Evolutionary conservation across 2,329 filamentous ascomycete species (phyloP).

Genomic region (Neodidymelliopsis sp.): DNA sequence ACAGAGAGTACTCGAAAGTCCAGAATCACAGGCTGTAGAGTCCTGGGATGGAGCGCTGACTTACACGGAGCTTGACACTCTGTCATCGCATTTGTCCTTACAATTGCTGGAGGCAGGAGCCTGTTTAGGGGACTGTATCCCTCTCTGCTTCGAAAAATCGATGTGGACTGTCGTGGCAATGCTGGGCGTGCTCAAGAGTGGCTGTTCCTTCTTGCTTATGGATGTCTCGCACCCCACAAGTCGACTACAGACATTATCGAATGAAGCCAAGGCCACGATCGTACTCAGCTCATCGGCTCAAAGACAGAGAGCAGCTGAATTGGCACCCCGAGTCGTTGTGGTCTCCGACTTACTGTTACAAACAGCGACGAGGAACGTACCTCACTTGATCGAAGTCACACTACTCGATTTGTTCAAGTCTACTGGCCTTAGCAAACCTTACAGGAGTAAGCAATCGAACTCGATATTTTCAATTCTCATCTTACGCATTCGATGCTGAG

Average conservation of each 20-base stretch:
- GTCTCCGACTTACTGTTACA: not conserved
- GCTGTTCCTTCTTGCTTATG: constrained; percentile 45
- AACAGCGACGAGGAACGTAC: not conserved
- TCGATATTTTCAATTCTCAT: constrained; percentile 19
- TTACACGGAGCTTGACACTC: constrained; percentile 23
- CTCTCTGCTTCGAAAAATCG: constrained; percentile 32
- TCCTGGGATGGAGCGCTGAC: constrained; percentile 21
- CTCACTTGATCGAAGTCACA: not conserved
- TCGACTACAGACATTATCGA: constrained; percentile 1
- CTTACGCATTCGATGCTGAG: constrained; percentile 61
- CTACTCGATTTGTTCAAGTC: not conserved
- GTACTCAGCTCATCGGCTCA: not conserved
- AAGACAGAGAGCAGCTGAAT: not conserved
- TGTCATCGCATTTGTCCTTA: not conserved
- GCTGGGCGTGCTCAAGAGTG: constrained; percentile 53
- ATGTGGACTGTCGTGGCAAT: constrained; percentile 43
- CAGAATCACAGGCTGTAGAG: constrained; percentile 1
- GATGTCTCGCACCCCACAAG: constrained; percentile 24
- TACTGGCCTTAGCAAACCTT: constrained; percentile 24
- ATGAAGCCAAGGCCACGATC: not conserved
- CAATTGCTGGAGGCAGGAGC: constrained; percentile 13
- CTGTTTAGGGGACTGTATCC: constrained; percentile 21
- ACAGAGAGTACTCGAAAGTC: not conserved
- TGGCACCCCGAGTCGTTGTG: not conserved
- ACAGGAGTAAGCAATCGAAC: not conserved